Base-by-base conservation (phyloP, 495 filamentous ascomycete genomes). In the Chaetomium cochliodes region DNA sequence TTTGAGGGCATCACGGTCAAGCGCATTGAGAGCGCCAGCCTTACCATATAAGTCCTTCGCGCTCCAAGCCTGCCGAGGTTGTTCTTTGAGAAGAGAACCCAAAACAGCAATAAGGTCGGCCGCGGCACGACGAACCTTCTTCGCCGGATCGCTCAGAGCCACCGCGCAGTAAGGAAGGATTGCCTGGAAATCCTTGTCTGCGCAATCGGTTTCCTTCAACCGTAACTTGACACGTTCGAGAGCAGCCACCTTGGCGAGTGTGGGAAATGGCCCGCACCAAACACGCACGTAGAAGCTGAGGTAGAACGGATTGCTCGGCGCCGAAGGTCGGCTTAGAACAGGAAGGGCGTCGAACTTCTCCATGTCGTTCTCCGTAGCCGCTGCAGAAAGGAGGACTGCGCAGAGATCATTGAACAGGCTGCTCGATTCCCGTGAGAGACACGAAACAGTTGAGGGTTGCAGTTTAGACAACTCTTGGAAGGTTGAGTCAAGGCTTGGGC, bases 261-360 rank as follows among this genome's bases (percentile, higher is more conserved):
- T 84, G 30, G 91, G 88, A 65, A 87, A 87, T 16, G 82, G 80
- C 0, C 88, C 85, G 62, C 88, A 90, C 85, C 92, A 90, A 22
- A 92, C 81, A 46, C 86, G 81, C 61, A 87, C 79, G 62, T 93
- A 88, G 72, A 97, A 93, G 5, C 88, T 89, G 69, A 93, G 72
- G 62, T 88, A 90, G 46, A 91, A 83, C 11, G 88, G 83, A 2
- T 86, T 81, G 54, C 85, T 80, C 18, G 80, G 74, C 0, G 85
- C 87, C 26, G 78, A 71, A 7, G 81, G 67, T 53, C 82, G 85
- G 39, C 81, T 80, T 33, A 93, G 79, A 46, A 88, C 77, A 18
- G 84, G 80, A 8, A 86, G 72, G 16, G 81, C 76, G 49, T 85
- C 79, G 66, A 96, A 88, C 37, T 74, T 70, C 13, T 83, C 74